Percentiles rank a stretch among this genome's conserved stretches.
Evolutionary conservation across 2,329 filamentous ascomycete genomes (phyloP).

Genomic region (Colletotrichum godetiae): DNA sequence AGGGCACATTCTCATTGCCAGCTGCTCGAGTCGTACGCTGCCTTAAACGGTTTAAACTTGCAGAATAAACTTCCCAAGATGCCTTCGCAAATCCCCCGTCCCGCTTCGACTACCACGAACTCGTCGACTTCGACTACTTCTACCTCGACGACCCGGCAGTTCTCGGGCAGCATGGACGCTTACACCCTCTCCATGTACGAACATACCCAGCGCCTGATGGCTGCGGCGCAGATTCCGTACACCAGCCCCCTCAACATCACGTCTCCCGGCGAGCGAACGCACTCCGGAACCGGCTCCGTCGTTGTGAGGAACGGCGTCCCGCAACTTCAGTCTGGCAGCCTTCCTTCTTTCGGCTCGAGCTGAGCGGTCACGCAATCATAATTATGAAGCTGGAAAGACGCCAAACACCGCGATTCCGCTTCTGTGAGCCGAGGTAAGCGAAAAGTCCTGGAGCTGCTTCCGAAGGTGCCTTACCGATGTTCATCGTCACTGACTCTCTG

Average conservation of each 20-base stretch:
- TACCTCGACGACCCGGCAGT: neutral
- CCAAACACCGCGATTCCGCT: too few species aligned
- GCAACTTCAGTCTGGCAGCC: neutral
- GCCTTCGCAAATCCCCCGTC: neutral
- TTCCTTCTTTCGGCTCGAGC: neutral
- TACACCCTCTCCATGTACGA: conserved; percentile 15
- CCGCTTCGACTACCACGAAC: neutral
- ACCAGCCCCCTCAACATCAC: neutral
- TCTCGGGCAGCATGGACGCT: conserved; percentile 1
- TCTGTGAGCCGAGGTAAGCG: neutral
- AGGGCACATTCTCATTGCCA: neutral
- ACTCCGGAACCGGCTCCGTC: neutral
- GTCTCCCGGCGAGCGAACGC: neutral
- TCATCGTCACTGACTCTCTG: neutral
- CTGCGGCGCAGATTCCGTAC: neutral
- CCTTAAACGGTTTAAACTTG: neutral
- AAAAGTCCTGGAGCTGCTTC: neutral
- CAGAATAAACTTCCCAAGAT: neutral
- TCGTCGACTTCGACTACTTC: neutral
- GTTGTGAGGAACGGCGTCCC: neutral
- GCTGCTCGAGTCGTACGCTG: neutral
- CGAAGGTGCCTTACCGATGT: neutral
- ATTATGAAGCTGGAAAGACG: neutral
- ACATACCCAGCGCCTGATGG: conserved; percentile 4
- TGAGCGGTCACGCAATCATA: neutral